Percentiles rank a stretch among this genome's conserved stretches.
Evolutionary conservation across 805 yeast species (phyloP).

Genomic region (Kuraishia piskuri): DNA sequence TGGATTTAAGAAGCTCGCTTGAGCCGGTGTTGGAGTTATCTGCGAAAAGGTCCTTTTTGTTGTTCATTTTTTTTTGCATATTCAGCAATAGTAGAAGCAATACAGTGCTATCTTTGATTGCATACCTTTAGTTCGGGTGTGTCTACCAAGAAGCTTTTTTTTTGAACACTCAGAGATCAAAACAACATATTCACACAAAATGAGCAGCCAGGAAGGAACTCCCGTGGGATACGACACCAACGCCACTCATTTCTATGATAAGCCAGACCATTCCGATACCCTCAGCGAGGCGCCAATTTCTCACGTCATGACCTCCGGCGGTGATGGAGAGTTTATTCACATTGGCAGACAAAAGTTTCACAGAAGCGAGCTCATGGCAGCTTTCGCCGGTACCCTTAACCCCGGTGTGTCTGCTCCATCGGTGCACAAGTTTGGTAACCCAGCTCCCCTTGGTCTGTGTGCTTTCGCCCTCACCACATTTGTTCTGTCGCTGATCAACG

Average conservation of each 20-base stretch:
- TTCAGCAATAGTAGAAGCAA: too few species aligned
- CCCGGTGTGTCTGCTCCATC: conserved; percentile 58
- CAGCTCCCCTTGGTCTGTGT: conserved; percentile 69
- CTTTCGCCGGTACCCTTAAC: conserved; percentile 79
- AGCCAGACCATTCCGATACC: neutral
- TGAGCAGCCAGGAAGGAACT: neutral
- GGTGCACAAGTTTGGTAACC: conserved; percentile 57
- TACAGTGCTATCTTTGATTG: too few species aligned
- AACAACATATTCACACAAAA: neutral
- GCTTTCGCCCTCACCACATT: conserved; percentile 66
- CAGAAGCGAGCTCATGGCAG: conserved; percentile 47
- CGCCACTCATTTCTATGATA: neutral
- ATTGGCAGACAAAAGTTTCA: conserved; percentile 68
- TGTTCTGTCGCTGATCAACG: conserved; percentile 54
- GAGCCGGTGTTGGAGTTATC: neutral
- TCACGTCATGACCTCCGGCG: conserved; percentile 11
- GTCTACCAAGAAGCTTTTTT: too few species aligned
- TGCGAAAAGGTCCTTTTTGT: neutral
- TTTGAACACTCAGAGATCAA: too few species aligned
- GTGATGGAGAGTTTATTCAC: conserved; percentile 54
- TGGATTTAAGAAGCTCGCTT: neutral
- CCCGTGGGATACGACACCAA: neutral
- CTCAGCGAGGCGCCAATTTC: neutral
- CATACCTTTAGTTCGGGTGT: too few species aligned
- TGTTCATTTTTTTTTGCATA: too few species aligned